These are phyloP conservation scores for Murraya paniculata DNA, from an alignment of 345 rosid genomes.

Conservation along the genomic window DNA sequence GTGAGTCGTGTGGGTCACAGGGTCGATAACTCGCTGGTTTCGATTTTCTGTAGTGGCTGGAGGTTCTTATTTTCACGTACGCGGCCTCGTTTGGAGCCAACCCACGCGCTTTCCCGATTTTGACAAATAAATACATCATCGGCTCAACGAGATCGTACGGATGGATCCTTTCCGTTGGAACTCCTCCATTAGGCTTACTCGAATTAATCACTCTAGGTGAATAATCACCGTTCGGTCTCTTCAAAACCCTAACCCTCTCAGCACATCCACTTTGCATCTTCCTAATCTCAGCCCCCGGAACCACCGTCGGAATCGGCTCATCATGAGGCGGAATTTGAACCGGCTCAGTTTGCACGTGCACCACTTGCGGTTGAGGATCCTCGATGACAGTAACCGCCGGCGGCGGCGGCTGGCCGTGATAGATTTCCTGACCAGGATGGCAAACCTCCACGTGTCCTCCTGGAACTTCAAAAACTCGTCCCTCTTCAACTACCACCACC, in stretches of 20 bases:
- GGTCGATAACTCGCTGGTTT: slow-evolving; percentile 60
- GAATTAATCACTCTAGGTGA: slow-evolving; percentile 64
- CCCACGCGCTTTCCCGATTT: slow-evolving; percentile 78
- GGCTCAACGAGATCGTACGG: slow-evolving; percentile 88
- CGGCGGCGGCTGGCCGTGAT: slow-evolving; percentile 30
- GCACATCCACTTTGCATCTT: slow-evolving; percentile 62
- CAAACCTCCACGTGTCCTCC: slow-evolving; percentile 23
- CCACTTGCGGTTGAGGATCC: slow-evolving; percentile 50
- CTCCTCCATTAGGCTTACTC: slow-evolving; percentile 31
- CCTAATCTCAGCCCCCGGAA: slow-evolving; percentile 42
- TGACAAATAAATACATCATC: slow-evolving; percentile 76
- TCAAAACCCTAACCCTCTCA: slow-evolving; percentile 56
- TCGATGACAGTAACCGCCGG: slow-evolving; percentile 56
- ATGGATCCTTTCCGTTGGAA: slow-evolving; percentile 40
- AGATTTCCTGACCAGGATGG: slow-evolving; percentile 12
- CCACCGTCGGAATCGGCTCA: slow-evolving; percentile 11
- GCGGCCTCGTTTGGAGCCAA: slow-evolving; percentile 59
- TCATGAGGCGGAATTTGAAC: slow-evolving; percentile 24
- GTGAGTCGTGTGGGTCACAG: slow-evolving; percentile 58
- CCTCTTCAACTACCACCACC: slow-evolving; percentile 54
- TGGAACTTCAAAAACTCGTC: slow-evolving; percentile 47
- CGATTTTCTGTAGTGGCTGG: slow-evolving; percentile 42
- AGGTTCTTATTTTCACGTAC: slow-evolving; percentile 59
- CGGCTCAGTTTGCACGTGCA: slow-evolving; percentile 28
- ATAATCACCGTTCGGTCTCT: slow-evolving; percentile 57